Base-by-base conservation (phyloP, 148 eudicot species). In the Rhododendron simsii region DNA sequence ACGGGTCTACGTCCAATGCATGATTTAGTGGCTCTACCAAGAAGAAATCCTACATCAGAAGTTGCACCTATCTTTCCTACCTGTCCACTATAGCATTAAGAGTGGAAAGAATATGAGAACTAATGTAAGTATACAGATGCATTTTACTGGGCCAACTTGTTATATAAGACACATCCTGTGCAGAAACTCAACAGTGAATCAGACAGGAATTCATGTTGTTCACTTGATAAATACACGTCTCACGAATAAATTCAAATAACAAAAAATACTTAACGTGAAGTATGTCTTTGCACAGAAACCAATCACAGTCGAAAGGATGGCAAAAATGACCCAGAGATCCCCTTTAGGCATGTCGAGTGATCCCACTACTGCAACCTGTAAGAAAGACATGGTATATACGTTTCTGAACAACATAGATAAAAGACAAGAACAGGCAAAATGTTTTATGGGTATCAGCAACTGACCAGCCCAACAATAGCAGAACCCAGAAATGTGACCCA, bases 251-350 rank as follows among this genome's bases (percentile, higher is more conserved):
- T 67, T 53, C 78, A 28, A 86, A 73, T 63, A 45, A 67, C 39
- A 10, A 75, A 88, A 41, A 86, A 81, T 18, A 89, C 90, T 79
- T 87, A 88, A 97, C 98, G 99, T 96, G 91, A 97, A 97, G 91
- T 97, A 97, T 84, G 93, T 97, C 92, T 97, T 97, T 23, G 99
- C 98, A 90, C 91, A 90, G 85, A 95, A 97, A 88, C 98, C 99
- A 89, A 95, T 51, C 71, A 97, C 91, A 78, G 98, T 85, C 28
- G 98, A 94, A 82, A 95, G 88, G 80, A 97, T 86, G 28, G 99
- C 99, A 89, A 94, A 86, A 59, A 92, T 91, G 89, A 97, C 99
- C 96, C 98, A 94, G 55, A 91, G 87, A 87, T 97, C 99, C 83
- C 91, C 93, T 89, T 90, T 92, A 69, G 98, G 91, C 90, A 87